Base-by-base conservation (phyloP, 164 flowering plant species). In the Liriodendron chinense region DNA sequence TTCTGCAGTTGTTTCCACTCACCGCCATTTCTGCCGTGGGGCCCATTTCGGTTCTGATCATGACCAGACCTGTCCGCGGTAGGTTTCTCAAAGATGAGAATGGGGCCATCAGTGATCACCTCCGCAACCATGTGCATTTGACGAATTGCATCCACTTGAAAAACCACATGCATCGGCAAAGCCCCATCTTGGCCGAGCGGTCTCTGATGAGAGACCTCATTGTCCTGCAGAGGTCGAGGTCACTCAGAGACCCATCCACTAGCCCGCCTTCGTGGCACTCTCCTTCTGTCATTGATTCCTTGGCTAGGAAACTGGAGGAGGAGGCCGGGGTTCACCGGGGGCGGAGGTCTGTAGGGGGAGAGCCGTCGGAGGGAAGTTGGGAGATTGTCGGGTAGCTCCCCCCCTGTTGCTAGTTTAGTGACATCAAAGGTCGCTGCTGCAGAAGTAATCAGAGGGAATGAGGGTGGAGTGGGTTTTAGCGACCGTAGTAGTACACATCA, bases 121-220 rank as follows among this genome's bases (percentile, higher is more conserved):
- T 96, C 16, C 94, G 94, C 34, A 92, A 92, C 76, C 98, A 96
- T 78, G 92, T 94, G 22, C 99, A 96, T 82, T 86, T 94, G 82
- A 96, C 99, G 1, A 96, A 96, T 75, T 96, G 98, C 75, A 96
- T 96, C 76, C 99, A 96, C 82, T 83, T 96, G 89, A 96, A 94
- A 83, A 94, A 96, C 84, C 99, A 96, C 77, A 92, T 96, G 97
- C 98, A 92, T 74, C 89, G 87, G 83, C 90, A 91, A 9, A 96
- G 97, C 76, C 98, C 99, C 9, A 81, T 87, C 2, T 77, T 89
- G 80, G 83, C 93, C 2, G 98, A 94, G 73, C 83, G 92, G 81
- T 87, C 97, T 18, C 88, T 96, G 23, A 86, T 91, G 89, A 89
- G 94, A 85, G 99, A 93, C 77, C 97, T 96, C 26, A 83, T 90